A percentile compares a stretch with the other conserved stretches of the same genome.
Evolutionary conservation across 2,329 filamentous ascomycete genomes (phyloP).

Genomic region (Aspergillus unguis): DNA sequence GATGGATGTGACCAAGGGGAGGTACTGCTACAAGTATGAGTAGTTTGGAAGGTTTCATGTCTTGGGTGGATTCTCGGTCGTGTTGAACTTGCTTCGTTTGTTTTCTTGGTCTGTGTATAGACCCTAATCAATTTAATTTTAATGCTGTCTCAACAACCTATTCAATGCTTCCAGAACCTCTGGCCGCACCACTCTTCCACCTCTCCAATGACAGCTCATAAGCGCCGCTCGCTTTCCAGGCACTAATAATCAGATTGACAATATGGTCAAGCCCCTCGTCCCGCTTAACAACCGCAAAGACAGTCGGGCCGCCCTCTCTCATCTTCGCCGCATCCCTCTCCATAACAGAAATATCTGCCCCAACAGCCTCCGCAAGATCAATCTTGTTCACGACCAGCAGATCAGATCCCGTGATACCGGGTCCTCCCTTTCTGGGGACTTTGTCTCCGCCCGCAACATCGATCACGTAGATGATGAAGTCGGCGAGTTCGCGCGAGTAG

Average conservation of each 20-base stretch:
- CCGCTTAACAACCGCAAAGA: conserved; percentile 97
- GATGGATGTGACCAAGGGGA: conserved; percentile 5
- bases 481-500: conserved; percentile 89
- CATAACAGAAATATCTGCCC: conserved; percentile 89
- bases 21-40: conserved; percentile 13
- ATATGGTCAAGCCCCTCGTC: conserved; percentile 81
- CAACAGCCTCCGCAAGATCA: conserved; percentile 83
- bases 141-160: not conserved
- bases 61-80: too few species aligned
- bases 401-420: conserved; percentile 95
- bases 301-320: conserved; percentile 88
- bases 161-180: conserved; percentile 33
- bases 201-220: conserved; percentile 43
- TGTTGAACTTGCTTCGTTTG: not conserved
- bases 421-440: conserved; percentile 91
- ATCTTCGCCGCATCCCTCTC: conserved; percentile 92
- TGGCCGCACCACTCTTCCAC: conserved; percentile 42
- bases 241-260: conserved; percentile 80
- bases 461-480: conserved; percentile 98
- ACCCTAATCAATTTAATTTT: not conserved
- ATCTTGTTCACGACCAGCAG: conserved; percentile 96
- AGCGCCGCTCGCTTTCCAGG: conserved; percentile 88
- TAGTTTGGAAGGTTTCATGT: not conserved
- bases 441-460: conserved; percentile 97
- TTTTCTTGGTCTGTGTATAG: not conserved